Conservation (phyloP, 768 basidiomycete genomes). For the Russula emetica region DNA sequence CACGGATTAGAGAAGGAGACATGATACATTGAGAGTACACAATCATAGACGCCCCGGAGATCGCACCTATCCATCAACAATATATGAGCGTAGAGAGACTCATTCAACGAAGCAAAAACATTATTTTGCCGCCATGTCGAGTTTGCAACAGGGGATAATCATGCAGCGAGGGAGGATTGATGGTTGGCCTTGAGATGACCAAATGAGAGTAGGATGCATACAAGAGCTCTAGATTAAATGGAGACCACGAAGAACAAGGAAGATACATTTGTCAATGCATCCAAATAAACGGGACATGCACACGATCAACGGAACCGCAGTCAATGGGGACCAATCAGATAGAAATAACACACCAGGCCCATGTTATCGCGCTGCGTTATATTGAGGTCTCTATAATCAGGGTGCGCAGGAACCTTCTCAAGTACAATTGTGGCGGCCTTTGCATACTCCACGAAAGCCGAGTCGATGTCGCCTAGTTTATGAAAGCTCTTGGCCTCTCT, state of each 20-base stretch:
- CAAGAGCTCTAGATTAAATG: too few relatives aligned
- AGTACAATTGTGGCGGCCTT: conserved; percentile 71
- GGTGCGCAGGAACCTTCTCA: conserved; percentile 68
- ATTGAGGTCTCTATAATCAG: conserved; percentile 56
- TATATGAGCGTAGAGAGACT: neutral
- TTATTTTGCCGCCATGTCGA: too few relatives aligned
- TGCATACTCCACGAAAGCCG: conserved; percentile 66
- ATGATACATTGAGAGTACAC: too few relatives aligned
- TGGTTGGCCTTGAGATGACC: too few relatives aligned
- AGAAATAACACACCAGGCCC: conserved; percentile 51
- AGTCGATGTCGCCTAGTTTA: conserved; percentile 55
- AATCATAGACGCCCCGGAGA: neutral
- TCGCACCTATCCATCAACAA: neutral
- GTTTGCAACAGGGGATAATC: too few relatives aligned
- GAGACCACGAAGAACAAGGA: neutral
- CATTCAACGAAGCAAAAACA: too few relatives aligned
- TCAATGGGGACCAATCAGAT: neutral
- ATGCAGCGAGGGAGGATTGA: too few relatives aligned
- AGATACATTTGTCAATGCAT: neutral
- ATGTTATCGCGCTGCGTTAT: conserved; percentile 61
- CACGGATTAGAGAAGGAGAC: conserved; percentile 1
- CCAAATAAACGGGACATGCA: neutral
- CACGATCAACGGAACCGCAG: conserved; percentile 3
- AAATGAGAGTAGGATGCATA: too few relatives aligned
- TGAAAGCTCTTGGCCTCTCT: conserved; percentile 34